phyloP scores from a whole-genome alignment of 495 filamentous ascomycete genomes.

The Lophiotrema nucula region DNA sequence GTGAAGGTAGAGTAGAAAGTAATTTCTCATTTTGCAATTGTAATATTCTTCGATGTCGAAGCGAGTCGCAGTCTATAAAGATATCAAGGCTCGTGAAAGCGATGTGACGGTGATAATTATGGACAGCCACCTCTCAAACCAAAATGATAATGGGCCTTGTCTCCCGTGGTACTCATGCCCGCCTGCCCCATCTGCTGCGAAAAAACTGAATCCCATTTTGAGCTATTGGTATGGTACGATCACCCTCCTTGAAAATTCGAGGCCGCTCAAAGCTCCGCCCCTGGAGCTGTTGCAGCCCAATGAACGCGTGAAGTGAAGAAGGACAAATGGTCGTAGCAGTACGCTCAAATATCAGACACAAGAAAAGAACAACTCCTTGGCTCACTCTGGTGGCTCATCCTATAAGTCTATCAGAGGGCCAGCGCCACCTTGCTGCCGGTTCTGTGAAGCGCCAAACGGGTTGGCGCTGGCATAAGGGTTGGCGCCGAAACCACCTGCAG shows the following conservation, averaged over 20 bases:
- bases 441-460: conserved; percentile 67
- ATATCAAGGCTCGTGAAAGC: no score
- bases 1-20: no score
- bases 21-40: no score
- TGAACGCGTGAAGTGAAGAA: conserved; percentile 3
- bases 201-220: no score
- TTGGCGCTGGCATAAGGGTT: conserved; percentile 52
- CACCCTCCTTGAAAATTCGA: background rate
- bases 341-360: conserved; percentile 26
- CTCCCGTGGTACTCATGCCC: no score
- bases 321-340: conserved; percentile 7
- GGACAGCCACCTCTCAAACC: no score
- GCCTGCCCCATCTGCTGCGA: no score
- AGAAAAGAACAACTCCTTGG: conserved; percentile 4
- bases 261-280: conserved; percentile 26
- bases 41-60: no score
- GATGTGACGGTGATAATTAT: no score
- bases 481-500: conserved; percentile 57
- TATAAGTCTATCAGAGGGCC: conserved; percentile 92
- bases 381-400: background rate
- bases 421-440: conserved; percentile 59
- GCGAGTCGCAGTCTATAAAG: no score
- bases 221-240: background rate
- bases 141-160: no score
- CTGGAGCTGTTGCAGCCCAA: conserved; percentile 23